Percentiles rank a stretch among this genome's conserved stretches.
These are phyloP conservation scores for Eucommia ulmoides DNA, from an alignment of 257 asterid species.

Conservation along the genomic window DNA sequence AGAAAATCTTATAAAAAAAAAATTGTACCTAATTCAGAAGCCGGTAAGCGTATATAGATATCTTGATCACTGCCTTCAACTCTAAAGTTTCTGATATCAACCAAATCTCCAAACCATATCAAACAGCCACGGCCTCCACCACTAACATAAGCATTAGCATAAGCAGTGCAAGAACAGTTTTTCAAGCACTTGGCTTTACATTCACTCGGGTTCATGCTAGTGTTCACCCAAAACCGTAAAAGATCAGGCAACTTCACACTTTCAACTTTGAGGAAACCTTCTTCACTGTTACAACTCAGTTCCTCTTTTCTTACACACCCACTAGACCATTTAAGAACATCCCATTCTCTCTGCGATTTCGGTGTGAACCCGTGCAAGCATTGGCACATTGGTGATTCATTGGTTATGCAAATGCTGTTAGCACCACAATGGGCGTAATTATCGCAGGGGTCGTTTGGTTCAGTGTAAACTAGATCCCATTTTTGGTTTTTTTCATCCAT, in stretches of 20 bases:
- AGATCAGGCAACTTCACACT: slow-evolving; percentile 18
- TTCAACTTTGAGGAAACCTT: slow-evolving; percentile 4
- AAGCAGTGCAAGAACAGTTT: slow-evolving; percentile 17
- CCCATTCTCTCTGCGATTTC: slow-evolving; percentile 9
- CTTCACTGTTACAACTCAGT: slow-evolving; percentile 8
- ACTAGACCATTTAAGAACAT: slow-evolving; percentile 8
- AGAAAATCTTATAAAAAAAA: too few species aligned
- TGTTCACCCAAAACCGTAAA: slow-evolving; percentile 2
- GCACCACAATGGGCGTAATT: slow-evolving; percentile 14
- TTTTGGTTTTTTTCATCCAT: too few species aligned
- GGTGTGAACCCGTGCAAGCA: slow-evolving; percentile 17
- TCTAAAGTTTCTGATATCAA: slow-evolving; percentile 9
- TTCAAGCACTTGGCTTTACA: slow-evolving; percentile 12
- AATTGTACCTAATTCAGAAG: slow-evolving; percentile 22
- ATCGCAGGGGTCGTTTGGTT: slow-evolving; percentile 9
- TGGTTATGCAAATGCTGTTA: slow-evolving; percentile 9
- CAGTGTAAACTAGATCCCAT: too few species aligned
- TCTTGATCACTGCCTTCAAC: slow-evolving; percentile 4
- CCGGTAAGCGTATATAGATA: slow-evolving; percentile 9
- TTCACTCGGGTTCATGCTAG: slow-evolving; percentile 7
- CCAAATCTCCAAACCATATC: slow-evolving; percentile 13
- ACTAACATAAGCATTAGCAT: slow-evolving; percentile 7
- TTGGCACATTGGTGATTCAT: slow-evolving; percentile 7
- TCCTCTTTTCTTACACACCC: slow-evolving; percentile 12
- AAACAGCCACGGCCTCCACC: slow-evolving; percentile 12